Evolutionary conservation across 2,329 filamentous ascomycete genomes (phyloP), one percentile per base, ranked within the genome.

Genomic region (Pestalotiopsis sp.): DNA sequence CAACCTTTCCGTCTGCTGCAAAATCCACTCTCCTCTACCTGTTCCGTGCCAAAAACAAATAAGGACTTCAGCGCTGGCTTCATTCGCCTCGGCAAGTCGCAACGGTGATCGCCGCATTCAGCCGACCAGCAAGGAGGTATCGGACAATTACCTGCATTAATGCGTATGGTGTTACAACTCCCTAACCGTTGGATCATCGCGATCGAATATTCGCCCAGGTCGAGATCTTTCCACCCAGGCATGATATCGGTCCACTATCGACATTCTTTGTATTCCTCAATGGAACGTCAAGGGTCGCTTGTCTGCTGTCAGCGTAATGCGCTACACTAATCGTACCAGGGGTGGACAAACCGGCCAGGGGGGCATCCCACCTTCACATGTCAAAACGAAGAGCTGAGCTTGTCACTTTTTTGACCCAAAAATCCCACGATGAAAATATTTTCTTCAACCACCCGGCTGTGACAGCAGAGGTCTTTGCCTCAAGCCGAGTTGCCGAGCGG

Each of bases 311-410:
- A 59, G 57, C 23, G 14, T 25, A 27, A 5, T 3, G 23, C 57
- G 17, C 20, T 59, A 27, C 27, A 31, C 25, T 59, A 27, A 27
- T 23, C 23, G 27, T 59, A 9, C 27, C 57, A 31, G 57, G 23
- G 11, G 27, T 13, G 57, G 57, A 14, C 12, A 27, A 23, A 27
- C 25, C 57, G 45, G 41, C 25, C 55, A 58, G 57, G 57, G 23
- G 57, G 25, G 23, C 57, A 59, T 27, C 57, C 57, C 57, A 59
- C 57, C 57, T 59, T 59, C 57, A 59, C 57, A 59, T 59, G 57
- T 59, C 57, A 59, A 52, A 52, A 36, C 7, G 31, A 2, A 52
- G 45, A 49, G 13, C n/a, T 49, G 41, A 52, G n/a, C 45, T 52
- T 52, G 17, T 20, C 45, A n/a, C 4, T n/a, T 52, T n/a, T 7